Percentiles rank a stretch among this genome's conserved stretches.
These are phyloP conservation scores for Thelephora terrestris DNA, from an alignment of 1,284 basidiomycete species.

Conservation along the genomic window DNA sequence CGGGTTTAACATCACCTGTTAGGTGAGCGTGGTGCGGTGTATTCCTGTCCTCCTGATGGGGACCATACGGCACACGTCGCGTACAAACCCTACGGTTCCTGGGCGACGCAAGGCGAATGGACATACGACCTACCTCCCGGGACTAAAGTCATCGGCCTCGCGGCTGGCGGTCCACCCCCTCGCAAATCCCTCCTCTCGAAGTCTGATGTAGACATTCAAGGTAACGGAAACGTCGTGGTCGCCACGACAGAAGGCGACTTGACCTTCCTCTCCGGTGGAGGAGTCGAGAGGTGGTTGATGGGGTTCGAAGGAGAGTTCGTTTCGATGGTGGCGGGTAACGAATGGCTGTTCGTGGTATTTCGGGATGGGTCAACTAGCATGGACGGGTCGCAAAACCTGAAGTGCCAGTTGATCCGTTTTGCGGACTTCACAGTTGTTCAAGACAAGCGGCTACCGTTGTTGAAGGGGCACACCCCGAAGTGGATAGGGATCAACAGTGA, in stretches of 20 bases:
- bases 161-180: conserved; percentile 57
- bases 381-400: conserved; percentile 88
- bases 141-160: conserved; percentile 67
- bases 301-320: conserved; percentile 87
- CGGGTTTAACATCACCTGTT: background rate
- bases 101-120: conserved; percentile 76
- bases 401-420: conserved; percentile 79
- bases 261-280: conserved; percentile 87
- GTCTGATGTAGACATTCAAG: conserved; percentile 46
- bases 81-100: conserved; percentile 81
- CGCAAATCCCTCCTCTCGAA: conserved; percentile 25
- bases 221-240: conserved; percentile 73
- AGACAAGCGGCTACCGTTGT: conserved; percentile 75
- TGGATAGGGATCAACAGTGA: conserved; percentile 94
- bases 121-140: conserved; percentile 60
- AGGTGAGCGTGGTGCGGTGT: conserved; percentile 81
- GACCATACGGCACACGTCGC: conserved; percentile 62
- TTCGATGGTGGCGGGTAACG: conserved; percentile 76
- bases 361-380: conserved; percentile 82
- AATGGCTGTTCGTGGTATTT: conserved; percentile 83
- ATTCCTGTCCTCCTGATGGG: conserved; percentile 64
- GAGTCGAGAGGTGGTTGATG: conserved; percentile 80
- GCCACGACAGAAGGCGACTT: conserved; percentile 84
- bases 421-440: conserved; percentile 85
- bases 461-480: conserved; percentile 64